Base-by-base conservation (phyloP, 139 green algal species). In the Chlorella sp. region DNA sequence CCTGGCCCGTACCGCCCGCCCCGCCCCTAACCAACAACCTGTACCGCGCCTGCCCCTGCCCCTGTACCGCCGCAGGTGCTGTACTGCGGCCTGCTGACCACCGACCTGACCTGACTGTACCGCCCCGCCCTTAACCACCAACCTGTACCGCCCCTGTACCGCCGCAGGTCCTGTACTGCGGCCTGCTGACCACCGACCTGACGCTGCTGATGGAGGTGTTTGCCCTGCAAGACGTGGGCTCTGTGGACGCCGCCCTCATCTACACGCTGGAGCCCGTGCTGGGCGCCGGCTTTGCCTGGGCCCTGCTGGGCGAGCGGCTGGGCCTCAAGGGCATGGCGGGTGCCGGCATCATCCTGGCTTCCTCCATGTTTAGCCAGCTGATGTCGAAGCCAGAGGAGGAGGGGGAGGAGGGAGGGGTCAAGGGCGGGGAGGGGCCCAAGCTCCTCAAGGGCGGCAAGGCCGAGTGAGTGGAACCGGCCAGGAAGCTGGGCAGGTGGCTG, bases 241-340 rank as follows among this genome's bases (percentile, higher is more conserved):
- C 88, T 3, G 95, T 92, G 28, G 95, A 97, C 37, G 95, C 94
- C 24, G 94, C 94, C 18, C 92, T 97, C 53, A 91, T 97, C 68
- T 97, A 97, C 86, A 95, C 94, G 0, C 36, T 96, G 80, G 95
- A 97, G 90, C 95, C 95, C 2, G 89, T 96, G 28, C 83, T 95
- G 82, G 94, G 93, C 34, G 95, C 93, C 12, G 36, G 39, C 40
- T 84, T 95, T 16, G 94, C 94, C 16, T 96, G 91, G 40, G 73
- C 88, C 26, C 68, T 96, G 80, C 89, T 97, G 57, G 94, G 94
- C 30, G 95, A 97, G 91, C 89, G 95, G 36, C 97, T 93, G 92
- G 95, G 94, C 0, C 77, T 91, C 7, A 77, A 90, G 73, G 95
- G 95, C 42, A 95, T 94, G 94, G 60, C 90, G 3, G 95, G 95